Conservation (phyloP, 208 protist genomes). For the Strigomonas culicis region DNA sequence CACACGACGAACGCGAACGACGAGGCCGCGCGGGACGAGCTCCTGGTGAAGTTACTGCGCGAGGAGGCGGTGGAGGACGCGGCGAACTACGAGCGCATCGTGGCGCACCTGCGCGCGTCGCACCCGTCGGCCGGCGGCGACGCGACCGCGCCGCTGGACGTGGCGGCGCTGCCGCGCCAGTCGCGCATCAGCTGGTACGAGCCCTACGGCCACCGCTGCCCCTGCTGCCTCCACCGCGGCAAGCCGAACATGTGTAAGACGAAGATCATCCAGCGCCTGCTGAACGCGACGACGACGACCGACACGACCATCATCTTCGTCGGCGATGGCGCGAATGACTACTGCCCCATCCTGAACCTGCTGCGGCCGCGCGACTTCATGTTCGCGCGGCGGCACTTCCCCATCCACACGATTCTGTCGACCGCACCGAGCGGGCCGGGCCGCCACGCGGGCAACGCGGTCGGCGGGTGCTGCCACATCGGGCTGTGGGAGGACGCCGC, state of each 20-base stretch:
- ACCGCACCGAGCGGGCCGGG: constrained; percentile 6
- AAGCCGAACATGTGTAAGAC: constrained; percentile 89
- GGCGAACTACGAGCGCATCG: background rate
- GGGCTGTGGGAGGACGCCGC: constrained; percentile 59
- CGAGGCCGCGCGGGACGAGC: constrained; percentile 53
- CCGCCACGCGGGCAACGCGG: background rate
- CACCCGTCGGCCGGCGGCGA: too few species aligned
- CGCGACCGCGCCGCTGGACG: too few species aligned
- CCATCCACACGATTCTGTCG: constrained; percentile 48
- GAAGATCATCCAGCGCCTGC: constrained; percentile 63
- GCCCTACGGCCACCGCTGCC: constrained; percentile 57
- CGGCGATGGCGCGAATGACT: constrained; percentile 83
- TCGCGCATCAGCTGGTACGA: constrained; percentile 81
- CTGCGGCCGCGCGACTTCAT: constrained; percentile 80
- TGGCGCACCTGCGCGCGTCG: too few species aligned
- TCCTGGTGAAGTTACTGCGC: constrained; percentile 23
- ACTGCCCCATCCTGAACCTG: constrained; percentile 75
- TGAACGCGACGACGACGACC: constrained; percentile 68
- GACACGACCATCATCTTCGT: constrained; percentile 87
- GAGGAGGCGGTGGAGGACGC: background rate
- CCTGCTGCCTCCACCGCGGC: constrained; percentile 34
- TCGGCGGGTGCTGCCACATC: constrained; percentile 74
- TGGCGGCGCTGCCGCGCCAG: constrained; percentile 20
- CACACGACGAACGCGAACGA: constrained; percentile 25
- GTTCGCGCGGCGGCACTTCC: constrained; percentile 63